A percentile compares a stretch with the other conserved stretches of the same genome.
phyloP scores from a whole-genome alignment of 176 grass and related monocot species.

The Rhynchospora tenuis region DNA sequence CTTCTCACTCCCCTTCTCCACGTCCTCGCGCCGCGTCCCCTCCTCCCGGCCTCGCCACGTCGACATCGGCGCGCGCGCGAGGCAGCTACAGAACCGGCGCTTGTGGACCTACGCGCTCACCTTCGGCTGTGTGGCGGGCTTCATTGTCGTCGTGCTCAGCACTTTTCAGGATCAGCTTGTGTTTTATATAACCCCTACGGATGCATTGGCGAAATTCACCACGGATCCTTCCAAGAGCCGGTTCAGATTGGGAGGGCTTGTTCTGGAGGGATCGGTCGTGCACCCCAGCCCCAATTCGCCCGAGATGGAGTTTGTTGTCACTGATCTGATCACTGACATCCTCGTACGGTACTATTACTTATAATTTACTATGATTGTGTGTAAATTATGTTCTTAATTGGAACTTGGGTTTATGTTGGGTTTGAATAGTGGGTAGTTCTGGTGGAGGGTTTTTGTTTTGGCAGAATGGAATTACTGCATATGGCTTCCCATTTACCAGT shows the following conservation, averaged over 20 bases:
- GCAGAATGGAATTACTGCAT: background rate
- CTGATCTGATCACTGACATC: conserved; percentile 84
- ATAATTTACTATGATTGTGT: background rate
- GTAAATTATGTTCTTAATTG: background rate
- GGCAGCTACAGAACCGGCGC: conserved; percentile 82
- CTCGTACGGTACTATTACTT: conserved; percentile 44
- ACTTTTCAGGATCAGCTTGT: conserved; percentile 96
- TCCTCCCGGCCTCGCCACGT: conserved; percentile 34
- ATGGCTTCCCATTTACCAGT: background rate
- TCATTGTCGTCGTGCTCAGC: conserved; percentile 84
- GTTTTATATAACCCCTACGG: conserved; percentile 85
- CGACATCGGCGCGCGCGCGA: conserved; percentile 84
- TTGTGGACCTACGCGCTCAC: conserved; percentile 92
- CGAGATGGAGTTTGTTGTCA: conserved; percentile 98
- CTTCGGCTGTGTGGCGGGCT: conserved; percentile 82
- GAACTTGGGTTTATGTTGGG: background rate
- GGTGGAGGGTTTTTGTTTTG: background rate
- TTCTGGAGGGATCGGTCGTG: conserved; percentile 79
- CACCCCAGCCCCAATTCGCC: conserved; percentile 42
- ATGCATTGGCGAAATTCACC: conserved; percentile 57
- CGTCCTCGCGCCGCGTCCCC: conserved; percentile 25
- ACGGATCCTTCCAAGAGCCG: conserved; percentile 51
- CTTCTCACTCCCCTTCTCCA: conserved; percentile 15
- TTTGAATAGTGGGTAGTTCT: background rate
- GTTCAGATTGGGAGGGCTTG: conserved; percentile 82